These are phyloP conservation scores for Candida gorgasii DNA, from an alignment of 805 yeast genomes.

Conservation along the genomic window DNA sequence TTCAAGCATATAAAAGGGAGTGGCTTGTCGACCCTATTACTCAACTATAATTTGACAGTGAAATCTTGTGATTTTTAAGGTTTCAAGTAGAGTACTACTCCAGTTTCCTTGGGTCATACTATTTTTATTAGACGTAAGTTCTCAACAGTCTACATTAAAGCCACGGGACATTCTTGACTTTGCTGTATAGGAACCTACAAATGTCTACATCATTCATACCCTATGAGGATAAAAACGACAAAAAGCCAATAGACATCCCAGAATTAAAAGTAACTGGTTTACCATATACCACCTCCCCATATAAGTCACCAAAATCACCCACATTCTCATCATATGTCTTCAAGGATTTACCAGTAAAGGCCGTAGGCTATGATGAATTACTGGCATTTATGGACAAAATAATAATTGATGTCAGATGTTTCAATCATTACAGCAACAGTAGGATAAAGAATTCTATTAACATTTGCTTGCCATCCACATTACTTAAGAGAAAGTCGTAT, in stretches of 20 bases:
- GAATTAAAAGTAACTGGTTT: slow-evolving; percentile 5
- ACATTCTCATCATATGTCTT: slow-evolving; percentile 4
- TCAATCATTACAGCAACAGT: slow-evolving; percentile 31
- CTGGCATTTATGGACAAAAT: slow-evolving; percentile 11
- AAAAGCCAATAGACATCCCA: slow-evolving; percentile 3
- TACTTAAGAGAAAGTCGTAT: slow-evolving; percentile 39
- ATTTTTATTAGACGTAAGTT: no score
- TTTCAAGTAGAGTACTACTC: no score
- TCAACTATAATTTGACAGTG: no score
- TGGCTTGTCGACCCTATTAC: no score
- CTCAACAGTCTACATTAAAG: no score
- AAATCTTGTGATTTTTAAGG: no score
- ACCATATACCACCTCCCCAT: neutral
- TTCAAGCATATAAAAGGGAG: neutral
- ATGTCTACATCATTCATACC: slow-evolving; percentile 8
- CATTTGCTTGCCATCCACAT: slow-evolving; percentile 46
- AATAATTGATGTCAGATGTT: slow-evolving; percentile 42
- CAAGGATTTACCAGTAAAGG: slow-evolving; percentile 1
- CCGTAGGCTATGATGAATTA: neutral
- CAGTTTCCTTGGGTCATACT: no score
- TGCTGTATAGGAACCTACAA: no score
- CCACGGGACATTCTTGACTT: neutral
- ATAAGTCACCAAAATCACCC: slow-evolving; percentile 9
- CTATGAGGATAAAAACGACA: slow-evolving; percentile 1
- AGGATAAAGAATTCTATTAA: slow-evolving; percentile 35